A percentile compares a stretch with the other conserved stretches of the same genome.
Evolutionary conservation across 2,329 filamentous ascomycete species (phyloP).

Genomic region (Epichloe glyceriae): DNA sequence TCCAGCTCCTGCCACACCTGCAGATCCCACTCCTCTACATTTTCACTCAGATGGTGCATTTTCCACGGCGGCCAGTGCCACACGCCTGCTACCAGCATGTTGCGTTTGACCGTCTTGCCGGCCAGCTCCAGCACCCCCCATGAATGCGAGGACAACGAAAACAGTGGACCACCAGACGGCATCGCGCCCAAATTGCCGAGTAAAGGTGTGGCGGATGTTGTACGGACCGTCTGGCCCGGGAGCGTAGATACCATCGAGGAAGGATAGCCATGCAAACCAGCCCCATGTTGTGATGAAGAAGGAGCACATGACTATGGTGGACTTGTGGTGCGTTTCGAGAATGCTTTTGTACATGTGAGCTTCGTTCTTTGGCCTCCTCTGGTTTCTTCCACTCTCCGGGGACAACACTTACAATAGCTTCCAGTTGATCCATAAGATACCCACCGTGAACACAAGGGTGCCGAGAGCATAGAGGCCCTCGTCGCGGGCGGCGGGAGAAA

Average conservation of each 20-base stretch:
- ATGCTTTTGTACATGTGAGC: conserved; percentile 26
- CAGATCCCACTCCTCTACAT: conserved; percentile 37
- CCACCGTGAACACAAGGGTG: conserved; percentile 56
- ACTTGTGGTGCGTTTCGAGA: conserved; percentile 68
- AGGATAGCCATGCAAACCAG: conserved; percentile 63
- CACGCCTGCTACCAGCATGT: conserved; percentile 30
- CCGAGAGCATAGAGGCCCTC: conserved; percentile 63
- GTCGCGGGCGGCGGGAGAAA: conserved; percentile 40
- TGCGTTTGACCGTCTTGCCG: conserved; percentile 36
- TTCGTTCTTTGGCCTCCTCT: not conserved
- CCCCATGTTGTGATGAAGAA: conserved; percentile 49
- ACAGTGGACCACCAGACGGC: conserved; percentile 63
- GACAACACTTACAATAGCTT: conserved; percentile 55
- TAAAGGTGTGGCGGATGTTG: conserved; percentile 55
- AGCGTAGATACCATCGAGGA: conserved; percentile 53
- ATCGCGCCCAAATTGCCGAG: conserved; percentile 53
- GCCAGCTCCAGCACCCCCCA: conserved; percentile 55
- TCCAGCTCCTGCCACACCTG: conserved; percentile 48
- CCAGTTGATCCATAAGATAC: conserved; percentile 58
- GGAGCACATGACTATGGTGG: conserved; percentile 44
- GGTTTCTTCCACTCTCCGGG: not conserved
- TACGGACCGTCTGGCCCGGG: conserved; percentile 39
- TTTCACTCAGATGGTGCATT: conserved; percentile 19
- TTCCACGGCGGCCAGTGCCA: conserved; percentile 36
- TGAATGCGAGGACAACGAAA: conserved; percentile 46